These are phyloP conservation scores for Agrocybe pediades DNA, from an alignment of 768 basidiomycete genomes.

Conservation along the genomic window DNA sequence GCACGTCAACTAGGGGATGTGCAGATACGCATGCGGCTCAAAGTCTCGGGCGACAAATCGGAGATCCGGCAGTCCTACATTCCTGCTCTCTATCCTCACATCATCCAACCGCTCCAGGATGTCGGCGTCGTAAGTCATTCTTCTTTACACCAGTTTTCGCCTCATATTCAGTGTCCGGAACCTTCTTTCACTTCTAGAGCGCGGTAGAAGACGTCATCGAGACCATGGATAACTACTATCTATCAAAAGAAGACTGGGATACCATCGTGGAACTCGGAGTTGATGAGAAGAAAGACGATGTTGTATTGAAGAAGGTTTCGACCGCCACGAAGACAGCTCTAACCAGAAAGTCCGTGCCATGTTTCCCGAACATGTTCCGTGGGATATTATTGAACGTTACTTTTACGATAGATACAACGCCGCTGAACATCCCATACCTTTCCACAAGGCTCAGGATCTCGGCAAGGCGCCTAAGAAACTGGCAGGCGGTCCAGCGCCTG, in stretches of 20 bases:
- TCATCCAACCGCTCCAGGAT: conserved; percentile 79
- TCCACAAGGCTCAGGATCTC: conserved; percentile 84
- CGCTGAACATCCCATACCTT: conserved; percentile 89
- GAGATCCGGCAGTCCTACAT: conserved; percentile 94
- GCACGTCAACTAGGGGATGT: conserved; percentile 82
- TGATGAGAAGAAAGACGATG: conserved; percentile 72
- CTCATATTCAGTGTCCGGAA: background rate
- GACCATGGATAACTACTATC: conserved; percentile 91
- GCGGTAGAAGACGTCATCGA: conserved; percentile 83
- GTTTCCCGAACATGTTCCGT: background rate
- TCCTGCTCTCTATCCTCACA: conserved; percentile 80
- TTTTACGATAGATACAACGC: conserved; percentile 75
- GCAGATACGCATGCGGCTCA: conserved; percentile 93
- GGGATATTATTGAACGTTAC: background rate
- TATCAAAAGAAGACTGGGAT: conserved; percentile 97
- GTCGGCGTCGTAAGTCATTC: conserved; percentile 64
- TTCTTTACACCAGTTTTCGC: background rate
- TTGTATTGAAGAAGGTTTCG: conserved; percentile 82
- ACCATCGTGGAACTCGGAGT: conserved; percentile 92
- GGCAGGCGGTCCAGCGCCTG: conserved; percentile 73
- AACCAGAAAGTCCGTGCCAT: conserved; percentile 70
- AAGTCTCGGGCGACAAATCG: conserved; percentile 84
- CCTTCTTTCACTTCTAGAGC: conserved; percentile 50
- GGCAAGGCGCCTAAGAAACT: conserved; percentile 84
- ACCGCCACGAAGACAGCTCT: conserved; percentile 80